Conservation (phyloP, 495 filamentous ascomycete genomes). For the Jackrogersella minutella region DNA sequence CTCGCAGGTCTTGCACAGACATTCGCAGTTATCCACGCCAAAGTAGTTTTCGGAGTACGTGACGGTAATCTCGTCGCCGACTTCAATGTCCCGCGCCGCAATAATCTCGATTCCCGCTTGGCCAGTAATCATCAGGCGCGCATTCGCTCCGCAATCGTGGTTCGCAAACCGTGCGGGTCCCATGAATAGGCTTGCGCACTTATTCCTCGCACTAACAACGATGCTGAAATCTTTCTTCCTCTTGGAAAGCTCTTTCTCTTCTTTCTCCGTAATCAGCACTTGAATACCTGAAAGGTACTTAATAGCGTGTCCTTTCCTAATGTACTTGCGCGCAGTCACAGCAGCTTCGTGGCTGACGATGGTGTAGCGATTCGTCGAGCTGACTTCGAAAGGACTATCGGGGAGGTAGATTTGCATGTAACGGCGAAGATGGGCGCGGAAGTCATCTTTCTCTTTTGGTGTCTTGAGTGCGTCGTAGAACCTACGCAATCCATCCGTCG, state of each 20-base stretch:
- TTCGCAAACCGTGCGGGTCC: conserved; percentile 96
- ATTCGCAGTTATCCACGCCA: conserved; percentile 93
- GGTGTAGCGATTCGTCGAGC: conserved; percentile 95
- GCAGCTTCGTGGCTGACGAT: conserved; percentile 86
- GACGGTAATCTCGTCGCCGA: conserved; percentile 95
- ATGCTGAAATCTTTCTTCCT: conserved; percentile 94
- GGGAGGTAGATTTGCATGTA: conserved; percentile 94
- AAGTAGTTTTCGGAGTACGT: conserved; percentile 97
- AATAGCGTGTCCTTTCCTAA: conserved; percentile 82
- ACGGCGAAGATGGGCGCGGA: conserved; percentile 82
- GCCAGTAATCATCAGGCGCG: conserved; percentile 79
- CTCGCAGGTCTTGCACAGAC: conserved; percentile 90
- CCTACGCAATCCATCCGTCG: conserved; percentile 75
- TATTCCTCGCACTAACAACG: conserved; percentile 89
- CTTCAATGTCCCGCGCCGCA: conserved; percentile 77
- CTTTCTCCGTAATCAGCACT: conserved; percentile 86
- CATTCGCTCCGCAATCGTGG: conserved; percentile 96
- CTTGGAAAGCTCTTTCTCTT: conserved; percentile 80
- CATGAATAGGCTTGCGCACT: conserved; percentile 86
- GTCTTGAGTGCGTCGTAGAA: conserved; percentile 71
- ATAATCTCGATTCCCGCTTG: conserved; percentile 88
- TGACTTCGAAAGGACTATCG: conserved; percentile 93
- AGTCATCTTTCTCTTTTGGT: conserved; percentile 85
- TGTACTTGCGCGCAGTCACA: conserved; percentile 79
- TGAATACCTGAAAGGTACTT: conserved; percentile 91